Evolutionary conservation across 768 basidiomycete genomes (phyloP).

Genomic region (Psilocybe azurescens): DNA sequence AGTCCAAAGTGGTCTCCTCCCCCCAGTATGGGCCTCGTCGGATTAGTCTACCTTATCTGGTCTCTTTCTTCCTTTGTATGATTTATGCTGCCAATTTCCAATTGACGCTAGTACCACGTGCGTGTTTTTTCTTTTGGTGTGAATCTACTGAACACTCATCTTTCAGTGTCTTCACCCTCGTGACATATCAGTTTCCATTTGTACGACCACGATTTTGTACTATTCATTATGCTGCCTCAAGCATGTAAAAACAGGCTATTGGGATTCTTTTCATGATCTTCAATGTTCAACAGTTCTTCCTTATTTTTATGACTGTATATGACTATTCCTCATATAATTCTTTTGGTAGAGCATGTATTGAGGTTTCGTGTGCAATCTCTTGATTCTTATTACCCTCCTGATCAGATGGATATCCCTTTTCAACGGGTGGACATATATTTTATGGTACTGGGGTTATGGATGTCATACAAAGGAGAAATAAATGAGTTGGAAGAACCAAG

Average conservation of each 20-base stretch:
- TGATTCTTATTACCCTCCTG: too few species aligned
- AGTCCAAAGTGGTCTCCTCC: conserved; percentile 21
- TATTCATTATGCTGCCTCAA: neutral
- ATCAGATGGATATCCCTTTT: too few species aligned
- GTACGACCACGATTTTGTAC: too few species aligned
- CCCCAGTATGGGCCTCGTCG: conserved; percentile 24
- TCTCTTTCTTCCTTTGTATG: conserved; percentile 22
- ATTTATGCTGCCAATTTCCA: neutral
- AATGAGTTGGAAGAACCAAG: too few species aligned
- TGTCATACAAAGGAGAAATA: too few species aligned
- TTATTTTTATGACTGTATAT: neutral
- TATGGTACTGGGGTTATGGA: too few species aligned
- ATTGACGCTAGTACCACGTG: neutral
- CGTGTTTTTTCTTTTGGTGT: neutral
- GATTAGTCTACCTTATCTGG: conserved; percentile 27
- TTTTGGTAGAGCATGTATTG: too few species aligned
- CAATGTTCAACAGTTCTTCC: neutral
- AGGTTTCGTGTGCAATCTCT: too few species aligned
- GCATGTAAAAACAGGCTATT: neutral
- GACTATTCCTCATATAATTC: neutral
- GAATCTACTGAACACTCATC: too few species aligned
- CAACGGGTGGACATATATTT: too few species aligned
- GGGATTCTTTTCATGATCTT: neutral
- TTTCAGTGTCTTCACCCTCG: too few species aligned
- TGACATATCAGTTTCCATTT: too few species aligned